Evolutionary conservation across 768 basidiomycete species (phyloP), one percentile per base, ranked within the genome.

Genomic region (Strobilomyces echinocephalus): DNA sequence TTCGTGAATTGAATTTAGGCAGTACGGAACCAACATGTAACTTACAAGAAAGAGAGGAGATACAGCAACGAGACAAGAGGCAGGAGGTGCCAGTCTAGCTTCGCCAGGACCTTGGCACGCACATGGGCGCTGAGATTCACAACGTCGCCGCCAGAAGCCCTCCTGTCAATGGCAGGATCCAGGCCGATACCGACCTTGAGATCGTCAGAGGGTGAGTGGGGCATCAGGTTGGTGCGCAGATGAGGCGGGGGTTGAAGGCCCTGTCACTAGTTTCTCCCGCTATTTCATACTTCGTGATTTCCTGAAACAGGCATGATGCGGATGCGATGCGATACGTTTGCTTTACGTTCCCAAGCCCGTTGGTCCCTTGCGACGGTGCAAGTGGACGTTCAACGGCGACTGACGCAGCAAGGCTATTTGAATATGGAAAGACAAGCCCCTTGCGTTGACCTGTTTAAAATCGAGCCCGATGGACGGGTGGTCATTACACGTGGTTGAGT

Each of bases 61-160:
- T 57, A 63, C 12, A 57, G 20, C 28, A 54, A 39, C 14, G 53
- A 60, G 33, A 66, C 34, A 16, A 63, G 24, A 5, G 61, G 63
- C 4, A 63, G 41, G 43, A 63, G 38, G 42, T 54, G 52, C 63
- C 60, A 60, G 15, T 63, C 62, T 28, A 65, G 18, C 43, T 65
- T 63, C 36, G 53, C 53, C 11, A 60, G 43, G 12, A 65, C 0
- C 42, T 21, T 62, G 8, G 52, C 44, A 39, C 43, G 52, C 15
- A 52, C 34, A 20, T 53, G 14, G 16, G 41, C 1, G 26, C n/a
- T 10, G 24, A 53, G n/a, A 35, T 30, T 38, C 18, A 41, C 2
- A 31, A 14, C 15, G 10, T 26, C 44, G 20, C 1, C 20, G 11
- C 4, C 7, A 15, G 41, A 8, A 41, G 24, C 18, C 35, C 40